These are phyloP conservation scores for Yamadazyma triangularis DNA, from an alignment of 1,139 yeast species.

Conservation along the genomic window DNA sequence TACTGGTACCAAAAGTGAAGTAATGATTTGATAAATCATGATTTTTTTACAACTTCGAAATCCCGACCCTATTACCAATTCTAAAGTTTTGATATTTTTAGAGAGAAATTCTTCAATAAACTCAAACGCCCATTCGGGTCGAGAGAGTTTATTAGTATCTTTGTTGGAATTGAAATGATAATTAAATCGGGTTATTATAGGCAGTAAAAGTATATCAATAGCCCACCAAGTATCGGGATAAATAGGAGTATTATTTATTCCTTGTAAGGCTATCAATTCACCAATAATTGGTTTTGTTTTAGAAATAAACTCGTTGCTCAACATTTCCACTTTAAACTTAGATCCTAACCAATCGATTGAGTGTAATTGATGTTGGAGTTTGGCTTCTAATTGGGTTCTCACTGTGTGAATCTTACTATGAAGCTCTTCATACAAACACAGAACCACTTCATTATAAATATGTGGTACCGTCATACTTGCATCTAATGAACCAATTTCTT, in stretches of 20 bases:
- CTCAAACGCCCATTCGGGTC: slow-evolving; percentile 76
- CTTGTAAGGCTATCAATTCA: slow-evolving; percentile 34
- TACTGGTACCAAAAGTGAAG: slow-evolving; percentile 49
- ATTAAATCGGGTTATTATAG: slow-evolving; percentile 58
- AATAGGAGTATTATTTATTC: slow-evolving; percentile 25
- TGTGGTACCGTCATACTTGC: slow-evolving; percentile 1
- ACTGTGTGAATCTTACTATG: slow-evolving; percentile 5
- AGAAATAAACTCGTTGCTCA: slow-evolving; percentile 8
- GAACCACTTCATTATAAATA: slow-evolving; percentile 2
- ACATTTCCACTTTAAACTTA: slow-evolving; percentile 5
- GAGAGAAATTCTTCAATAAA: slow-evolving; percentile 50
- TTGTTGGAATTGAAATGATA: slow-evolving; percentile 64
- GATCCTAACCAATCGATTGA: slow-evolving; percentile 16
- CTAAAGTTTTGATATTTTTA: slow-evolving; percentile 36
- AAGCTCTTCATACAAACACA: slow-evolving; percentile 3
- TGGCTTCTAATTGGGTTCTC: slow-evolving; percentile 3
- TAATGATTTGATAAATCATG: slow-evolving; percentile 48
- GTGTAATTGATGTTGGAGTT: slow-evolving; percentile 7
- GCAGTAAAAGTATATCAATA: slow-evolving; percentile 50
- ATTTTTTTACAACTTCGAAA: slow-evolving; percentile 23
- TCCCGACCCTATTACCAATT: slow-evolving; percentile 26
- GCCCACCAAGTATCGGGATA: slow-evolving; percentile 56
- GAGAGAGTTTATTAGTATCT: slow-evolving; percentile 66
- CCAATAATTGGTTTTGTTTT: slow-evolving; percentile 10
- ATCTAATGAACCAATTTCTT: slow-evolving; percentile 5